phyloP scores from a whole-genome alignment of 75 land plant species.

The Ceratopteris richardii region DNA sequence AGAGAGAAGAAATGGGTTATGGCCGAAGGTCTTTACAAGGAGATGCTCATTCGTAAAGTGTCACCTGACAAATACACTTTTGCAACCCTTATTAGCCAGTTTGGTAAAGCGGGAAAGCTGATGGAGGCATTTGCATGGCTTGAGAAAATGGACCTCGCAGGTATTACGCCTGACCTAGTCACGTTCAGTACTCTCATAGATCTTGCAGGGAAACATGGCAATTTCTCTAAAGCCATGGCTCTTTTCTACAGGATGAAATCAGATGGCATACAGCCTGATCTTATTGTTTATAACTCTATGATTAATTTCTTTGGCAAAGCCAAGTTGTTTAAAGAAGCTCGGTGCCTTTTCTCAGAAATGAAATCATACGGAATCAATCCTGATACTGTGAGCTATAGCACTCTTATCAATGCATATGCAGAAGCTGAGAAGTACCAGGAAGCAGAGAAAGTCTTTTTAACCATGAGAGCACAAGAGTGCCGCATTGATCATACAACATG shows the following conservation, averaged over 20 bases:
- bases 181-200: conserved; percentile 81
- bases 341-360: conserved; percentile 54
- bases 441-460: conserved; percentile 62
- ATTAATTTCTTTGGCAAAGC: conserved; percentile 78
- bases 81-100: conserved; percentile 72
- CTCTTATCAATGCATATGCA: conserved; percentile 55
- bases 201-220: conserved; percentile 56
- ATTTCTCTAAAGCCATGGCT: conserved; percentile 74
- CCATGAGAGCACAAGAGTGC: conserved; percentile 57
- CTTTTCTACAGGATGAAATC: conserved; percentile 61
- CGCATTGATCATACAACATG: conserved; percentile 62
- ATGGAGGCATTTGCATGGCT: conserved; percentile 70
- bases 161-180: conserved; percentile 65
- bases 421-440: conserved; percentile 51
- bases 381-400: conserved; percentile 72
- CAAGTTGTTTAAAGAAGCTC: conserved; percentile 62
- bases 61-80: conserved; percentile 81
- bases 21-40: conserved; percentile 78
- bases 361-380: conserved; percentile 35
- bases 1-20: conserved; percentile 57
- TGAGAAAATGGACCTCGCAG: conserved; percentile 67
- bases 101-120: conserved; percentile 63
- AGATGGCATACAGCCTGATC: conserved; percentile 58
- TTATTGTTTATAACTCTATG: conserved; percentile 78
- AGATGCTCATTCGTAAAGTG: conserved; percentile 57